phyloP scores from a whole-genome alignment of 257 asterid genomes.

The Nicotiana knightiana region DNA sequence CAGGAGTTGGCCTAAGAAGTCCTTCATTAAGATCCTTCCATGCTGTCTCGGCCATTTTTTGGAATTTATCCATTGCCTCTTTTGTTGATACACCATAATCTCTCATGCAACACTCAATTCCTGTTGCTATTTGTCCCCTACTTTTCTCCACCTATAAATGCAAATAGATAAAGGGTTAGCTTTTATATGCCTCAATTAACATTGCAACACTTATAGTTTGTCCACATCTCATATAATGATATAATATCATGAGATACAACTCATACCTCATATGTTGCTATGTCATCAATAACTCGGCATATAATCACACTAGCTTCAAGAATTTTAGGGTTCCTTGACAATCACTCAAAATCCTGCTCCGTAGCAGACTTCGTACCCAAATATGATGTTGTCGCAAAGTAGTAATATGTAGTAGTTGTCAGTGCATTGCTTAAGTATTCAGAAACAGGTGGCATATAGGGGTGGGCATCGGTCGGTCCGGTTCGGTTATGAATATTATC shows the following conservation, averaged over 20 bases:
- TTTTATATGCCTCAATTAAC: background rate
- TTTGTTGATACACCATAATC: slow-evolving; percentile 22
- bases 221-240: background rate
- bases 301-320: background rate
- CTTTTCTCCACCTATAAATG: slow-evolving; percentile 32
- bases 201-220: background rate
- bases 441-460: slow-evolving; percentile 30
- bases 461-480: too few species aligned
- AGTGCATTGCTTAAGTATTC: slow-evolving; percentile 36
- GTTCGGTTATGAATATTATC: too few species aligned
- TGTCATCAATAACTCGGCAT: slow-evolving; percentile 32
- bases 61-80: slow-evolving; percentile 34
- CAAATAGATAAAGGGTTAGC: background rate
- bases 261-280: slow-evolving; percentile 31
- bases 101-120: slow-evolving; percentile 44
- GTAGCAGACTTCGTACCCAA: slow-evolving; percentile 20
- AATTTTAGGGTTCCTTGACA: background rate
- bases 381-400: slow-evolving; percentile 26
- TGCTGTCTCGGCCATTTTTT: slow-evolving; percentile 22
- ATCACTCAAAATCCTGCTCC: slow-evolving; percentile 7
- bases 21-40: slow-evolving; percentile 57
- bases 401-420: slow-evolving; percentile 28
- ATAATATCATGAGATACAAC: background rate
- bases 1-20: slow-evolving; percentile 9
- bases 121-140: slow-evolving; percentile 39